Percentiles rank a stretch among this genome's conserved stretches.
These are phyloP conservation scores for Tricholoma saponaceum DNA, from an alignment of 768 basidiomycete species.

Conservation along the genomic window DNA sequence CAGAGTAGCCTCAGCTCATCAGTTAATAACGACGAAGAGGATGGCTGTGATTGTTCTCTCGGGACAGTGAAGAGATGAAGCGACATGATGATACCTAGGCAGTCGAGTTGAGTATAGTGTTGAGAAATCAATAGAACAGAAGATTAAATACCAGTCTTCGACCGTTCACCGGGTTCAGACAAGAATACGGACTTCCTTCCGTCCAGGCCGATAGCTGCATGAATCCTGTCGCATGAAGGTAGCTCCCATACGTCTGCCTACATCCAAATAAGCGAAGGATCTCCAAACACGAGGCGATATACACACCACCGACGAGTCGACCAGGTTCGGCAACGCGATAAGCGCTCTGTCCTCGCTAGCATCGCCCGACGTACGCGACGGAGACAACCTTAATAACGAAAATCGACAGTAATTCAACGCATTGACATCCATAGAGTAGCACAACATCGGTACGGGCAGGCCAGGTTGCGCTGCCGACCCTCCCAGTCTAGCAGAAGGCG, in stretches of 20 bases:
- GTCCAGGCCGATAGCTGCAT: conserved; percentile 79
- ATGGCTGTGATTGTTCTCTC: conserved; percentile 12
- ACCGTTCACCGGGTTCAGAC: conserved; percentile 45
- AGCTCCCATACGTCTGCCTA: conserved; percentile 89
- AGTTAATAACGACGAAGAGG: conserved; percentile 26
- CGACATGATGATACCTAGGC: conserved; percentile 84
- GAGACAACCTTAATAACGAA: conserved; percentile 46
- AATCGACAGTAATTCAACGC: conserved; percentile 93
- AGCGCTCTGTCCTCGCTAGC: conserved; percentile 36
- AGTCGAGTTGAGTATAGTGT: neutral
- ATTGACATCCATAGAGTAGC: conserved; percentile 83
- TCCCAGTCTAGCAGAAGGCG: conserved; percentile 40
- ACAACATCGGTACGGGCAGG: conserved; percentile 45
- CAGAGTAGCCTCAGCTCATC: conserved; percentile 58
- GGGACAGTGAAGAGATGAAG: conserved; percentile 55
- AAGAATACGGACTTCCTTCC: conserved; percentile 31
- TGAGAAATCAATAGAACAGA: neutral
- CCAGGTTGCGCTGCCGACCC: conserved; percentile 54
- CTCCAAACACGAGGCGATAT: neutral
- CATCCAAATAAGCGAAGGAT: neutral
- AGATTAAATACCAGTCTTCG: conserved; percentile 47
- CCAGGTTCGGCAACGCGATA: conserved; percentile 81
- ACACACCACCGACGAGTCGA: conserved; percentile 80
- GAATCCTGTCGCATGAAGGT: conserved; percentile 63
- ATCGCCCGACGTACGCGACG: neutral